Percentiles rank a stretch among this genome's conserved stretches.
These are phyloP conservation scores for Starmera stellimalicola DNA, from an alignment of 1,139 yeast genomes.

Conservation along the genomic window DNA sequence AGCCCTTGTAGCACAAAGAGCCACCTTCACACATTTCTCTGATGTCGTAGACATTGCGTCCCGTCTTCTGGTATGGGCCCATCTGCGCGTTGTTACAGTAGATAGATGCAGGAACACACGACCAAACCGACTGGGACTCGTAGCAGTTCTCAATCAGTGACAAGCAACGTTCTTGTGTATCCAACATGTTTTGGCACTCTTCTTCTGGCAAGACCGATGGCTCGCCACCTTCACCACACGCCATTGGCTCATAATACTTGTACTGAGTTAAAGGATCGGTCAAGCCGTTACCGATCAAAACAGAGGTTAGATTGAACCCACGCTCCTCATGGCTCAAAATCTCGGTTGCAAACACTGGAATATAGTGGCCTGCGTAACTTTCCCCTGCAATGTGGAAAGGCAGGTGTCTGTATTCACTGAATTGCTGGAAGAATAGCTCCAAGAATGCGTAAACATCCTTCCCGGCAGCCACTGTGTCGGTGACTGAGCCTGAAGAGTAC, in stretches of 20 bases:
- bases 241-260: constrained; percentile 91
- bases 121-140: constrained; percentile 65
- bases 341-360: constrained; percentile 87
- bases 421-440: constrained; percentile 81
- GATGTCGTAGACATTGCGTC: constrained; percentile 89
- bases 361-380: constrained; percentile 97
- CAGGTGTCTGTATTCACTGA: constrained; percentile 67
- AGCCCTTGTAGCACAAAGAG: constrained; percentile 65
- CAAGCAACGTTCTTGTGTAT: constrained; percentile 71
- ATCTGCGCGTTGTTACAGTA: constrained; percentile 85
- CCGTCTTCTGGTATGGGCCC: constrained; percentile 85
- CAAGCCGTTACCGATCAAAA: constrained; percentile 91
- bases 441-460: constrained; percentile 88
- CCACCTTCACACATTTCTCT: constrained; percentile 79
- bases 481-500: constrained; percentile 52
- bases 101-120: constrained; percentile 89
- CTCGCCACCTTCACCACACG: constrained; percentile 91
- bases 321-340: constrained; percentile 73
- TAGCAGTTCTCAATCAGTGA: constrained; percentile 76
- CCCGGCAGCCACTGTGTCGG: constrained; percentile 83
- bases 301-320: constrained; percentile 75
- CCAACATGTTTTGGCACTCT: constrained; percentile 70
- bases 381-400: constrained; percentile 97
- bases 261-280: constrained; percentile 90
- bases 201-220: constrained; percentile 68